Conservation (phyloP, 2,329 filamentous ascomycete species). For the Apiospora aurea region DNA sequence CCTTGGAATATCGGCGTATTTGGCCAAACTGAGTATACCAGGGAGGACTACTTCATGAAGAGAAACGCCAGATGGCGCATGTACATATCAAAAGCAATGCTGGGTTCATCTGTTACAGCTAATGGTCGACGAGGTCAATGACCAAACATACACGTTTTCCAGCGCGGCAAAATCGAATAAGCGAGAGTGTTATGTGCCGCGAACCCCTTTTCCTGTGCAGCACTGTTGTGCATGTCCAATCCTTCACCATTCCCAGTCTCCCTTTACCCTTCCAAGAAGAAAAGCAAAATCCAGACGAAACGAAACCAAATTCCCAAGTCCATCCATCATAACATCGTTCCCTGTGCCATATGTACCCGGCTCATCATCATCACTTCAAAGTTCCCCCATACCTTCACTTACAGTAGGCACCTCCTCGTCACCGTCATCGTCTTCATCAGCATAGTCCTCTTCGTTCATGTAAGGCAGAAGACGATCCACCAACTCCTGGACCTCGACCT, state of each 20-base stretch:
- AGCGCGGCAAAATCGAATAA: slow-evolving; percentile 10
- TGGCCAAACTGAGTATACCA: background rate
- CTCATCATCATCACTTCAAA: background rate
- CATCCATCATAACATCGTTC: background rate
- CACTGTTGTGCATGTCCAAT: slow-evolving; percentile 9
- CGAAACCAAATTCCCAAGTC: background rate
- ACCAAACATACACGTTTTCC: background rate
- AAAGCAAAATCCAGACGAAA: background rate
- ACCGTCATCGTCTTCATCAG: background rate
- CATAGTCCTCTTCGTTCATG: background rate
- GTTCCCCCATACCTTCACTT: background rate
- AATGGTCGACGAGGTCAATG: background rate
- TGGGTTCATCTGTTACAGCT: slow-evolving; percentile 9
- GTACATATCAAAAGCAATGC: slow-evolving; percentile 19
- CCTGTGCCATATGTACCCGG: background rate
- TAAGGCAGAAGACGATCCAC: slow-evolving; percentile 56
- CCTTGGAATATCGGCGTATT: slow-evolving; percentile 24
- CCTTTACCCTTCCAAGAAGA: background rate
- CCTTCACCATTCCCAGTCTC: slow-evolving; percentile 3
- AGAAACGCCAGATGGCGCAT: background rate
- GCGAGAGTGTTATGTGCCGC: background rate
- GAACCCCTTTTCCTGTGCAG: background rate
- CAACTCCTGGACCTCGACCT: slow-evolving; percentile 66
- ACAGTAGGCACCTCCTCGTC: background rate
- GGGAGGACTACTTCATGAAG: background rate